Evolutionary conservation across 148 eudicot genomes (phyloP).

Genomic region (Silene uniflora): DNA sequence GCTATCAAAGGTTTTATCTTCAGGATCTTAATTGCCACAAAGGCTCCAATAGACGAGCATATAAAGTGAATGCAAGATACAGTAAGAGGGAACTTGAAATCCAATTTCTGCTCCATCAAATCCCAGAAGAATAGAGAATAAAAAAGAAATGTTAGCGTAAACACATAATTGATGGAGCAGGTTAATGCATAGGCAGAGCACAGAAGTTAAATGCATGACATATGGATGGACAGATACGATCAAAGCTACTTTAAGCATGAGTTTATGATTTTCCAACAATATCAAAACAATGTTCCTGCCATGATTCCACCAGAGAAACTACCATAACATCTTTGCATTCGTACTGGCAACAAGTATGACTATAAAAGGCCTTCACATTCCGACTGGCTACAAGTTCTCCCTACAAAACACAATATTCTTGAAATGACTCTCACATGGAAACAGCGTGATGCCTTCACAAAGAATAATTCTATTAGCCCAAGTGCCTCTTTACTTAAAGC

Average conservation of each 20-base stretch:
- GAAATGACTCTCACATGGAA: background rate
- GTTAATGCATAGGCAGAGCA: background rate
- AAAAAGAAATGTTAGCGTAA: slow-evolving; percentile 2
- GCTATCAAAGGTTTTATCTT: slow-evolving; percentile 79
- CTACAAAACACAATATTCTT: background rate
- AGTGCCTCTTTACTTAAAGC: background rate
- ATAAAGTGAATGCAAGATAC: slow-evolving; percentile 94
- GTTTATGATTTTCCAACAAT: background rate
- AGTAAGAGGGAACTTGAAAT: slow-evolving; percentile 85
- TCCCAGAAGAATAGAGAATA: background rate
- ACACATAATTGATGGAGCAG: background rate
- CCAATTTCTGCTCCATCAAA: slow-evolving; percentile 66
- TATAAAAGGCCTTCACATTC: no score
- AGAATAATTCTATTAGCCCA: background rate
- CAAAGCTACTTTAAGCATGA: background rate
- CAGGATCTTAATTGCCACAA: slow-evolving; percentile 71
- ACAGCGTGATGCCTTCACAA: background rate
- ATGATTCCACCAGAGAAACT: background rate
- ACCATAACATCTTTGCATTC: background rate
- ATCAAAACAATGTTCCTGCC: background rate
- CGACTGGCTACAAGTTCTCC: background rate
- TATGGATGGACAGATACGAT: background rate
- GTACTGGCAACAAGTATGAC: background rate
- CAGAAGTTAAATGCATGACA: background rate
- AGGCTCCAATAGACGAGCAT: slow-evolving; percentile 89